Evolutionary conservation across 192 early-diverging fungal genomes (phyloP), one percentile per base, ranked within the genome.

Genomic region (Rhizophagus sp.): DNA sequence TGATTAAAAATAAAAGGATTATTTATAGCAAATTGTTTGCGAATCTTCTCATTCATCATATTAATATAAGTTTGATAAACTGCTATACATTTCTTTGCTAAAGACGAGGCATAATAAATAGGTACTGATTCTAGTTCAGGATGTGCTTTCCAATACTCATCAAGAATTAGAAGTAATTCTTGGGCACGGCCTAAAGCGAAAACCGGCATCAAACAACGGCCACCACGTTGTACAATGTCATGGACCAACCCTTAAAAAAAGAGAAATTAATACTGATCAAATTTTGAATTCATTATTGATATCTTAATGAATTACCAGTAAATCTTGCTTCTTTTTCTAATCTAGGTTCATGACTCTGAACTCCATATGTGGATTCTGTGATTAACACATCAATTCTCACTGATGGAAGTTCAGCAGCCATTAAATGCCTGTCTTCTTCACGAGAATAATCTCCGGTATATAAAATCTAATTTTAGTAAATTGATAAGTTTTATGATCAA

Each of bases 361-460:
- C 94, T 67, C 98, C 97, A 82, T 97, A 99, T 3, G 98, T 99
- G 41, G 93, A 94, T 81, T 99, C 98, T 69, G 94, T 95, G 66
- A 99, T 97, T 75, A 99, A 86, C 13, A 99, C 96, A 77, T 98
- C 96, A 12, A 96, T 91, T 30, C 90, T 82, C 0, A 94, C 92
- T 27, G 90, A 89, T 1, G 98, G 98, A 33, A 92, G 90, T 80
- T 99, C 98, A 6, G 97, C 98, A 3, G 97, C 94, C 90, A 97
- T 96, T 74, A 99, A 90, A 84, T 99, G 98, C 11, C 98, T 91
- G 87, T 99, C 98, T 84, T 99, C 98, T 86, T 99, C 98, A 61
- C 97, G 93, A 34, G 97, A 98, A 81, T 99, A 99, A 83, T 99
- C 98, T 65, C 98, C 98, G 2, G 98, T 99, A 84, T 99, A 99